Percentiles rank a stretch among this genome's conserved stretches.
Conservation (phyloP, 2,329 filamentous ascomycete species). For the Verticillium albo-atrum region DNA sequence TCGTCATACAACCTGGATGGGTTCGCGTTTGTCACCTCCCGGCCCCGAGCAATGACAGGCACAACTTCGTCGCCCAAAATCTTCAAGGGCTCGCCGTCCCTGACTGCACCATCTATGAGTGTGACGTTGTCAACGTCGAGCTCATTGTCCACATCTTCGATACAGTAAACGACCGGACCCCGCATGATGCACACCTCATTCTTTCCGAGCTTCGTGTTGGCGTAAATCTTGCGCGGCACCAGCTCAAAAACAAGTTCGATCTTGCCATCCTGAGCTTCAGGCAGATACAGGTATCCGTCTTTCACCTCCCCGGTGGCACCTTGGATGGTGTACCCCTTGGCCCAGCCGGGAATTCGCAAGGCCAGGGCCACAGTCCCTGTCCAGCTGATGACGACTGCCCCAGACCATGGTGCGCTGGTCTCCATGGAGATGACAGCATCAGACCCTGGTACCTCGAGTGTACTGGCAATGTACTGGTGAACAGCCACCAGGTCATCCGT, state of each 20-base stretch:
- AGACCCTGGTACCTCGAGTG: neutral
- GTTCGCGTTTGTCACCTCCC: neutral
- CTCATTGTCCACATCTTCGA: conserved; percentile 3
- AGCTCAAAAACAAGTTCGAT: neutral
- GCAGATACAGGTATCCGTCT: conserved; percentile 3
- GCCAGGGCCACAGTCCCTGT: neutral
- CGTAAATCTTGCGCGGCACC: neutral
- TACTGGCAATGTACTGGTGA: conserved; percentile 1
- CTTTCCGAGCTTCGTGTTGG: conserved; percentile 2
- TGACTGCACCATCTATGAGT: neutral
- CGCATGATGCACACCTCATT: conserved; percentile 4
- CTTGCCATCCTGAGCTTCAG: neutral
- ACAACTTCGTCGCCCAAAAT: neutral
- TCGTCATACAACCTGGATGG: neutral
- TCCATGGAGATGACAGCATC: neutral
- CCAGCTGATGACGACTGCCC: neutral
- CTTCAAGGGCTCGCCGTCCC: neutral
- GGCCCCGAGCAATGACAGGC: neutral
- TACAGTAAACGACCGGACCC: conserved; percentile 4
- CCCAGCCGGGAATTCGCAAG: conserved; percentile 2
- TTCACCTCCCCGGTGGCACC: neutral
- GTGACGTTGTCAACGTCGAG: neutral
- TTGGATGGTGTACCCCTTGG: neutral
- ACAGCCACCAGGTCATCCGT: neutral
- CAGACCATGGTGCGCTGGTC: conserved; percentile 2